Evolutionary conservation across 2,329 filamentous ascomycete genomes (phyloP), one percentile per base, ranked within the genome.

Genomic region (Diatrype stigma): DNA sequence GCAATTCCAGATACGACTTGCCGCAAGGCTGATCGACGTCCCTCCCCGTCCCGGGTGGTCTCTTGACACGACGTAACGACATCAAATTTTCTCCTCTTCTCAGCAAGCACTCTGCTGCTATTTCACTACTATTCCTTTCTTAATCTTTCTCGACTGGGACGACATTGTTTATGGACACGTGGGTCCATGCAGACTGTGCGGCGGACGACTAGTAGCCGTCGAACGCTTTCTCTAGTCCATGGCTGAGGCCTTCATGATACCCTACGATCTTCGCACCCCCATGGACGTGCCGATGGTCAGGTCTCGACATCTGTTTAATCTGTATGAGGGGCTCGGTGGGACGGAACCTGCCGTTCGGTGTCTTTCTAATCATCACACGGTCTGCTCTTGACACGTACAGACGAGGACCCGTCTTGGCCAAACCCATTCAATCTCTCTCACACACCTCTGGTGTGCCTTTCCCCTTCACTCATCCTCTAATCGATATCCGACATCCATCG

Each of bases 1-100:
- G 67, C 62, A 65, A 59, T 70, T 71, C 72, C 78, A 83, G 79
- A 83, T 80, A 74, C 81, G 74, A 76, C 74, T 78, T 80, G 79
- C 79, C 79, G 78, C 79, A 74, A 84, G 79, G 80, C 80, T 80
- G 68, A 71, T 70, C 14, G 40, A 28, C 40, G 22, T 44, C 22
- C 40, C 71, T 70, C 67, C 59, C 59, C 63, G 62, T 71, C 68
- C 73, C 69, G 69, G 71, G 71, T 70, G 70, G 71, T 66, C 62
- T 63, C 66, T 66, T 63, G 69, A 73, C 67, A 75, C 65, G 72
- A 73, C 63, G 66, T 72, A 63, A 73, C 65, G 72, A 73, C 63
- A 54, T 59, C 57, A 45, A n/a, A 57, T 58, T 58, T 44, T 59
- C 52, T 59, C 51, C 52, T 58, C 59, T 60, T 57, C 51, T 56